Evolutionary conservation across 1,284 basidiomycete genomes (phyloP).

Genomic region (Malassezia slooffiae): DNA sequence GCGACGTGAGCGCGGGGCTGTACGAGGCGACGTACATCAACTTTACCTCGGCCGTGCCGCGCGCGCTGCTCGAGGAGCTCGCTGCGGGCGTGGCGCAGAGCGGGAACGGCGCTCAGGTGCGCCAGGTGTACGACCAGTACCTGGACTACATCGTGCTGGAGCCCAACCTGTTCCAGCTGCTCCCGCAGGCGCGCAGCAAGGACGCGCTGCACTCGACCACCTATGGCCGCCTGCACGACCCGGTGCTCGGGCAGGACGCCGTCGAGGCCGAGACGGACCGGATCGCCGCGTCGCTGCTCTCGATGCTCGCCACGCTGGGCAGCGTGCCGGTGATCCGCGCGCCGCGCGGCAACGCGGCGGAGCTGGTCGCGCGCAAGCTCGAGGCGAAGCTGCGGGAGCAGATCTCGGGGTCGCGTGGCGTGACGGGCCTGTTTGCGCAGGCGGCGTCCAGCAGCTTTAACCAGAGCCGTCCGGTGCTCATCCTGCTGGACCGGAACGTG

Average conservation of each 20-base stretch:
- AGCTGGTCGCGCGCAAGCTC: conserved; percentile 92
- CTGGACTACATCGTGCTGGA: conserved; percentile 93
- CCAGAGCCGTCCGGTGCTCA: conserved; percentile 53
- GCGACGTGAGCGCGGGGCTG: conserved; percentile 64
- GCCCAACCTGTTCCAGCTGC: conserved; percentile 78
- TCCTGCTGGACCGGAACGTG: conserved; percentile 87
- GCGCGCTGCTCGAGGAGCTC: conserved; percentile 82
- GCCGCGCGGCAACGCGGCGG: conserved; percentile 89
- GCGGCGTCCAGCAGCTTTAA: conserved; percentile 17
- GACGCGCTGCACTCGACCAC: conserved; percentile 45
- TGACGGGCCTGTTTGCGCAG: conserved; percentile 44
- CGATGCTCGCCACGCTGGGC: conserved; percentile 79
- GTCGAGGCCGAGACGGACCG: conserved; percentile 90
- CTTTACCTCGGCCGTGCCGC: conserved; percentile 80
- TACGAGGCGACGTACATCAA: conserved; percentile 92
- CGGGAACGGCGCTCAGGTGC: conserved; percentile 59
- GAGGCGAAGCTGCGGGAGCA: conserved; percentile 87
- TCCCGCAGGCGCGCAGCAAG: conserved; percentile 51
- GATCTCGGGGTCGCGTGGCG: conserved; percentile 57
- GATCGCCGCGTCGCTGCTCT: conserved; percentile 80
- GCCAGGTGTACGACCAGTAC: conserved; percentile 58
- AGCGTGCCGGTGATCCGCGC: conserved; percentile 89
- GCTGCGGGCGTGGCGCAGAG: conserved; percentile 76
- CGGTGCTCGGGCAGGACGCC: conserved; percentile 73
- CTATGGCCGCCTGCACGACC: conserved; percentile 85